Percentiles rank a stretch among this genome's conserved stretches.
phyloP scores from a whole-genome alignment of 345 rosid species.

The Populus davidiana region DNA sequence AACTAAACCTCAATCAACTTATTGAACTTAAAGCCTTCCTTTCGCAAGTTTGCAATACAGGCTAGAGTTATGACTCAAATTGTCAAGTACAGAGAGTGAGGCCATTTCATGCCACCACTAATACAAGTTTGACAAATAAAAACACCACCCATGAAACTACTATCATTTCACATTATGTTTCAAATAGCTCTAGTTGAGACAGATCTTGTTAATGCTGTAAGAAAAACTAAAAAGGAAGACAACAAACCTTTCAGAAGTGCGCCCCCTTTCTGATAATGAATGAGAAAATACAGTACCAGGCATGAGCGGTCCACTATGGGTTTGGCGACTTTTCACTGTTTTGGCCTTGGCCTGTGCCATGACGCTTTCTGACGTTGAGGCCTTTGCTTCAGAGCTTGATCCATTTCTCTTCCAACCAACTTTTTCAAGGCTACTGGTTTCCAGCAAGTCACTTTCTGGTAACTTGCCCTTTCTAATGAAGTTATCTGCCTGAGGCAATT shows the following conservation, averaged over 20 bases:
- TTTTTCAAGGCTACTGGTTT: slow-evolving; percentile 38
- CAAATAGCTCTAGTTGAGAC: background rate
- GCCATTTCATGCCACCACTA: background rate
- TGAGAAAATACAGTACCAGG: slow-evolving; percentile 55
- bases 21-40: background rate
- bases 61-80: background rate
- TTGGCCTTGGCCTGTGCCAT: slow-evolving; percentile 43
- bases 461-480: slow-evolving; percentile 50
- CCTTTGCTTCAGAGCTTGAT: slow-evolving; percentile 40
- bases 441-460: slow-evolving; percentile 44
- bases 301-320: slow-evolving; percentile 83
- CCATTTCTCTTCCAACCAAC: slow-evolving; percentile 39
- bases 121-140: slow-evolving; percentile 3
- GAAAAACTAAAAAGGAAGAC: background rate
- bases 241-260: slow-evolving; percentile 60
- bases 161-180: background rate
- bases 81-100: background rate
- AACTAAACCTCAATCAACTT: background rate
- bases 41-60: background rate
- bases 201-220: background rate
- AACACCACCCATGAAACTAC: background rate
- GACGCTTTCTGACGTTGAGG: slow-evolving; percentile 55
- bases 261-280: slow-evolving; percentile 57
- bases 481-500: slow-evolving; percentile 30
- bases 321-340: slow-evolving; percentile 58